These are phyloP conservation scores for Erodium maritimum DNA, from an alignment of 345 rosid genomes.

Conservation along the genomic window DNA sequence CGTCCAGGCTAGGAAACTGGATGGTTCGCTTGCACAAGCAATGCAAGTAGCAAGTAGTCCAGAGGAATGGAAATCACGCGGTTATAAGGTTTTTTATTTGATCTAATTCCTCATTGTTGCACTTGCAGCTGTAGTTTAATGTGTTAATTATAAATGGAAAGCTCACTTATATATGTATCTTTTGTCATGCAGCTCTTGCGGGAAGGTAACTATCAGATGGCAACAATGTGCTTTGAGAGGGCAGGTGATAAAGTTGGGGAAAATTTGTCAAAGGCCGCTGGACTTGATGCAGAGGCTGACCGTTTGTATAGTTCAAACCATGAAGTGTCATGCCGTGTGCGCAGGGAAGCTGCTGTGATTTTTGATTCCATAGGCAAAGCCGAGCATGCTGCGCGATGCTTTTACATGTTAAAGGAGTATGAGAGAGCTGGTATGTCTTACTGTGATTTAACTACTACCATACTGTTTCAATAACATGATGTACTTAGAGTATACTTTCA, in stretches of 20 bases:
- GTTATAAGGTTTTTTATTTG: constrained; percentile 18
- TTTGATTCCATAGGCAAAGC: constrained; percentile 32
- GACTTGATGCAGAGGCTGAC: constrained; percentile 28
- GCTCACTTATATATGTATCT: background rate
- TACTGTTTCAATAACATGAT: no score
- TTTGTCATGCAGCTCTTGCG: constrained; percentile 20
- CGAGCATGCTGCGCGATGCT: constrained; percentile 33
- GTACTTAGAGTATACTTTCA: no score
- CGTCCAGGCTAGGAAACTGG: constrained; percentile 23
- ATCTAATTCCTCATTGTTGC: background rate
- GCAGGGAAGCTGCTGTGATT: constrained; percentile 31
- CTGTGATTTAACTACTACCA: no score
- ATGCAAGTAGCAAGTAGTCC: constrained; percentile 33
- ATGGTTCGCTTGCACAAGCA: constrained; percentile 24
- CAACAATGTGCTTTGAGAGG: constrained; percentile 34
- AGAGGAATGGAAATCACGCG: constrained; percentile 32
- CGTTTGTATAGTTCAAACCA: constrained; percentile 19
- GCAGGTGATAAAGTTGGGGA: constrained; percentile 27
- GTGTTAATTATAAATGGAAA: no score
- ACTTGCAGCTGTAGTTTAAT: background rate
- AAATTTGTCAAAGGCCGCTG: constrained; percentile 25
- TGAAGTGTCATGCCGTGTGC: constrained; percentile 15
- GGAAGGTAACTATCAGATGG: constrained; percentile 28
- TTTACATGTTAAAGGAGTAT: constrained; percentile 25
- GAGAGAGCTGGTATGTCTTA: constrained; percentile 22